Base-by-base conservation (phyloP, 2,329 filamentous ascomycete genomes). In the Lachnellula subtilissima region DNA sequence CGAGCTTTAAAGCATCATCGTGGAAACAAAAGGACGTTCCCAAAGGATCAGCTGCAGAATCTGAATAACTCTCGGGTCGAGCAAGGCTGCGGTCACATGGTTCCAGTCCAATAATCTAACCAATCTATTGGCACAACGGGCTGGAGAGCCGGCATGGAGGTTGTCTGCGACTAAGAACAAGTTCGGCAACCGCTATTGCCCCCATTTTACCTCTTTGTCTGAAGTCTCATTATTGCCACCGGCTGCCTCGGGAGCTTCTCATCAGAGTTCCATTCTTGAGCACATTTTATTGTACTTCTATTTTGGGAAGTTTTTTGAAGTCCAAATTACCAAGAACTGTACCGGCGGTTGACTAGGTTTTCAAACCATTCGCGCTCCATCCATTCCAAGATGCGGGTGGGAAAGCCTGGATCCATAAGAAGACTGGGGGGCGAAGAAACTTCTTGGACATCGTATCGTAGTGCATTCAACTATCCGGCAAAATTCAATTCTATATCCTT, bases 391-490 rank as follows among this genome's bases (percentile, higher is more conserved):
- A 39, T 45, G 45, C 49, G 32, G 17, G 32, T 37, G 17, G 48
- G n/a, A 8, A 49, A 14, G 35, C 48, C 48, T 35, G 17, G 32
- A n/a, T 35, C 48, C 17, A 14, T 40, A 50, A 17, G n/a, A 17
- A 19, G 25, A 25, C 25, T 12, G 32, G 22, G 47, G 25, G 25
- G n/a, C 37, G 9, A 46, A 42, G 35, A 49, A 47, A 48, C 23
- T 50, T 48, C 52, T 62, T 47, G 50, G 53, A 52, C 51, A 56
- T 63, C 46, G 52, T 60, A 35, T 49, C 23, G 25, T 40, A 35
- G 39, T 22, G 25, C 56, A 56, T 50, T 55, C 45, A 55, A 52
- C 55, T 58, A 50, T 61, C 63, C 63, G 62, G 62, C 55, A 64
- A 62, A 64, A 61, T 49, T 57, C 58, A 60, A 56, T 45, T 45